Evolutionary conservation across 2,329 filamentous ascomycete genomes (phyloP).

Genomic region (Fusarium agapanthi): DNA sequence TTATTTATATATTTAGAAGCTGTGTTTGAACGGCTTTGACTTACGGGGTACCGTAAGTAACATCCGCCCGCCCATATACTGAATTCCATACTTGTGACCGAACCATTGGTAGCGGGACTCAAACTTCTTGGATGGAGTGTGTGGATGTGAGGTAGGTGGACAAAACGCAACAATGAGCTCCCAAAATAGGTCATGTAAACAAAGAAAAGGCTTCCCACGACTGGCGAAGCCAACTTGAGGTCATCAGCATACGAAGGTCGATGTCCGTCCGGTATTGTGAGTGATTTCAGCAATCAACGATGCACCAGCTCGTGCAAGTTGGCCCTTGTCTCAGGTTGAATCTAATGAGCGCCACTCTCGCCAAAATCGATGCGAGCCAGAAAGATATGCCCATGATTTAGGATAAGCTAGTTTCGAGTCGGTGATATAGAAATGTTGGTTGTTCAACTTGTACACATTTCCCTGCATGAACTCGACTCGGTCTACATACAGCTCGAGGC

Average conservation of each 20-base stretch:
- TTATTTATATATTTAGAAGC: background rate
- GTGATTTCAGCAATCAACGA: background rate
- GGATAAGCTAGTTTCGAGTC: background rate
- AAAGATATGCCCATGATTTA: background rate
- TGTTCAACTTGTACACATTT: background rate
- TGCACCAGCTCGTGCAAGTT: background rate
- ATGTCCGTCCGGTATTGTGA: background rate
- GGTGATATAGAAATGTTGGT: background rate
- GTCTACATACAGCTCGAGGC: constrained; percentile 5
- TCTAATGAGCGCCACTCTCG: constrained; percentile 22
- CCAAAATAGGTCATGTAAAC: background rate
- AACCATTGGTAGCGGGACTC: background rate
- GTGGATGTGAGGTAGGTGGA: background rate
- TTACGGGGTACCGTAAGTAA: background rate
- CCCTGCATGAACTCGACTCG: background rate
- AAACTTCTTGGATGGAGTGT: background rate
- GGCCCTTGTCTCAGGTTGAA: constrained; percentile 29
- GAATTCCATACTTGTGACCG: background rate
- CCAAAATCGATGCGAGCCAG: constrained; percentile 16
- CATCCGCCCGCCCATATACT: background rate
- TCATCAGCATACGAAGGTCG: background rate
- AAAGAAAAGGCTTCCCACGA: background rate
- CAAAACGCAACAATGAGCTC: background rate
- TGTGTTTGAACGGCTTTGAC: background rate
- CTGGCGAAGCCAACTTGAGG: background rate